These are phyloP conservation scores for Rhodotorula sphaerocarpa DNA, from an alignment of 768 basidiomycete species.

Conservation along the genomic window DNA sequence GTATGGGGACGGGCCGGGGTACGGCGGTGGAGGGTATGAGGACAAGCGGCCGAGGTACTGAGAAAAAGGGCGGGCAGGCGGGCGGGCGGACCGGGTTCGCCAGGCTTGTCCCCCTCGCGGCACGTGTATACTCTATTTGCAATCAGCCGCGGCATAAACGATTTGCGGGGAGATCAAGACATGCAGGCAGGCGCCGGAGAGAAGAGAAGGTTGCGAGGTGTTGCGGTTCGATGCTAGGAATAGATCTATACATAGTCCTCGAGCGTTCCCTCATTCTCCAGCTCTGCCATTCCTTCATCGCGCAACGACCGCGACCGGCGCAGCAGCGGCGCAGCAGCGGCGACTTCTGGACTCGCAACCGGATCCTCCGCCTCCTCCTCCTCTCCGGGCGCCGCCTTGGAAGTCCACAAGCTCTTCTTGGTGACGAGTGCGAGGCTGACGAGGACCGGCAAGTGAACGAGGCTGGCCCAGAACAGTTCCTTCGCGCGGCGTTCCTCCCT, in stretches of 20 bases:
- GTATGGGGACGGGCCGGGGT: conserved; percentile 30
- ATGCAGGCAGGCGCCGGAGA: no score
- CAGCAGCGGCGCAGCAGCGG: no score
- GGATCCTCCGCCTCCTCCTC: conserved; percentile 5
- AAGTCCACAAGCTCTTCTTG: conserved; percentile 59
- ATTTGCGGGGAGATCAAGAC: no score
- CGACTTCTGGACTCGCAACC: no score
- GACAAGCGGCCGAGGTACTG: conserved; percentile 32
- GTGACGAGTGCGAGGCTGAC: conserved; percentile 91
- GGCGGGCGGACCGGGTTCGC: no score
- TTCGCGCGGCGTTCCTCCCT: conserved; percentile 51
- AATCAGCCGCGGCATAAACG: no score
- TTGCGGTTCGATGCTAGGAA: no score
- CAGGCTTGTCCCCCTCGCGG: no score
- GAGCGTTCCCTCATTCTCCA: background rate
- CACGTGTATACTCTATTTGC: no score
- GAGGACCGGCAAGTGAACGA: conserved; percentile 85
- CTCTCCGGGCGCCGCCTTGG: background rate
- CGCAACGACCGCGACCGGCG: background rate
- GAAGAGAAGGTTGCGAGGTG: no score
- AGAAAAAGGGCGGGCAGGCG: background rate
- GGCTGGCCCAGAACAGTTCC: conserved; percentile 63
- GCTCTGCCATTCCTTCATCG: background rate
- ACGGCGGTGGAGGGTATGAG: conserved; percentile 40
- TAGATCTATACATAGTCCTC: no score